Evolutionary conservation across 2,329 filamentous ascomycete genomes (phyloP).

Genomic region (Bipolaris bicolor): DNA sequence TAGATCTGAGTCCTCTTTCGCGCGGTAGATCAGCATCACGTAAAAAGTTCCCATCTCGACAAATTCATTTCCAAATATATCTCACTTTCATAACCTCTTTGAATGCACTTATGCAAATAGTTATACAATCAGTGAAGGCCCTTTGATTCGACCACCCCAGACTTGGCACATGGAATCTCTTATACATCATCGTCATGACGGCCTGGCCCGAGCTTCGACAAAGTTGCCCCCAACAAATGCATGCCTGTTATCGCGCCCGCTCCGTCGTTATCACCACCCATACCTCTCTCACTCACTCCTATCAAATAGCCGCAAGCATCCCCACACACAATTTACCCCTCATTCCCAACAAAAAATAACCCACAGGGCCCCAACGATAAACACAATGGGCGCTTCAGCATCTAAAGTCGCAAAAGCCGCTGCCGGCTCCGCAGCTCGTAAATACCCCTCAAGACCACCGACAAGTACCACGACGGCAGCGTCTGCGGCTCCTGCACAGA

Average conservation of each 20-base stretch:
- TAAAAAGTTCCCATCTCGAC: background rate
- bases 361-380: background rate
- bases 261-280: background rate
- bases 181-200: slow-evolving; percentile 11
- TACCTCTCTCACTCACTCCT: background rate
- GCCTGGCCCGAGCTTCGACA: slow-evolving; percentile 10
- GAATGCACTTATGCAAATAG: background rate
- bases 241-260: slow-evolving; percentile 25
- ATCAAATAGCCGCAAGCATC: too few species aligned
- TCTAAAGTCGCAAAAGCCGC: slow-evolving; percentile 63
- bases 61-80: background rate
- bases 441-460: slow-evolving; percentile 61
- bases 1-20: background rate
- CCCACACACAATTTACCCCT: background rate
- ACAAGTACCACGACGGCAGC: slow-evolving; percentile 42
- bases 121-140: background rate
- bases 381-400: slow-evolving; percentile 62
- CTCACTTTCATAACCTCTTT: background rate
- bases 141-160: background rate
- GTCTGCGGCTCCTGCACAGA: slow-evolving; percentile 38
- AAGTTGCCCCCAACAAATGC: slow-evolving; percentile 11
- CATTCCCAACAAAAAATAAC: slow-evolving; percentile 2
- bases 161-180: background rate
- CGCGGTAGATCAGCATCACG: background rate
- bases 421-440: slow-evolving; percentile 57